phyloP scores from a whole-genome alignment of 129 eudicot genomes.

The Pulicaria dysenterica region DNA sequence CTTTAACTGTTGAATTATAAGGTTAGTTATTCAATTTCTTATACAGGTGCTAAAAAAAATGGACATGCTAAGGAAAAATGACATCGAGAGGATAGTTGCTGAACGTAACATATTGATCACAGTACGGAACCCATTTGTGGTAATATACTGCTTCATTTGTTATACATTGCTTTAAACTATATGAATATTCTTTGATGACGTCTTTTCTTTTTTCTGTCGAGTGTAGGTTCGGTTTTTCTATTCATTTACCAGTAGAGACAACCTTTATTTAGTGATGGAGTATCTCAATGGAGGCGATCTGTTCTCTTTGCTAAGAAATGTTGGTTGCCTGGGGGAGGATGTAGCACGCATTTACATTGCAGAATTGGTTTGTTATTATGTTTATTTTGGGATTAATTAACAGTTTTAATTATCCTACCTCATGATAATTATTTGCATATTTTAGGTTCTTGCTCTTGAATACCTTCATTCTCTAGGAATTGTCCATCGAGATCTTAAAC shows the following conservation, averaged over 20 bases:
- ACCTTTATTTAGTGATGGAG: constrained; percentile 93
- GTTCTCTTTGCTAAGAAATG: constrained; percentile 74
- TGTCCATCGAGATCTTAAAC: constrained; percentile 92
- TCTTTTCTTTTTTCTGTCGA: neutral
- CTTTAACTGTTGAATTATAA: neutral
- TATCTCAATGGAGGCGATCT: constrained; percentile 92
- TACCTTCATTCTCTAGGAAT: constrained; percentile 87
- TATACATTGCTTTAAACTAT: neutral
- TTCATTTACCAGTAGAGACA: constrained; percentile 78
- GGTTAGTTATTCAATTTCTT: constrained; percentile 29
- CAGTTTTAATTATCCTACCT: constrained; percentile 4
- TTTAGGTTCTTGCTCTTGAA: constrained; percentile 94
- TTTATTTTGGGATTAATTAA: constrained; percentile 5
- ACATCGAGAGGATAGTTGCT: constrained; percentile 79
- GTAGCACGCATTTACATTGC: constrained; percentile 76
- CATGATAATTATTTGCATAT: constrained; percentile 16
- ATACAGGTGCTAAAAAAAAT: constrained; percentile 80
- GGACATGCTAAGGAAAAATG: constrained; percentile 85
- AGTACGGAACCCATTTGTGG: constrained; percentile 93
- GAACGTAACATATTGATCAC: constrained; percentile 89
- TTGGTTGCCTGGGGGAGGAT: constrained; percentile 84
- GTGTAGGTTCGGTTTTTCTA: constrained; percentile 81
- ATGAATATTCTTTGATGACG: constrained; percentile 8
- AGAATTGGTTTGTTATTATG: constrained; percentile 60
- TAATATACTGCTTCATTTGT: constrained; percentile 35